A percentile compares a stretch with the other conserved stretches of the same genome.
Conservation (phyloP, 371 early-diverging fungal genomes). For the Circinella umbellata region DNA sequence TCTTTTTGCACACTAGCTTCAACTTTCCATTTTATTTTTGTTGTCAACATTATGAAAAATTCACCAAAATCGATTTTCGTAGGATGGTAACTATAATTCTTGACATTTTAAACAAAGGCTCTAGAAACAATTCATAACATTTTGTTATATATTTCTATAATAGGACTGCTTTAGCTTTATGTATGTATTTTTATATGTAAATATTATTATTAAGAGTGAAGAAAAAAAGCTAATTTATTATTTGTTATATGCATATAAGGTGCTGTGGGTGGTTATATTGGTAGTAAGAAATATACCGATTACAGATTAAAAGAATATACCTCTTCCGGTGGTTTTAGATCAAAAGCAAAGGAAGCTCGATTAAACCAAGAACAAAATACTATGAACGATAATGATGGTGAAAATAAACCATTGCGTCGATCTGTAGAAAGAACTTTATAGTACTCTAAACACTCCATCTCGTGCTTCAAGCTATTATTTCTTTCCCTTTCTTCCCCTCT, state of each 20-base stretch:
- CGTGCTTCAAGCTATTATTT: background rate
- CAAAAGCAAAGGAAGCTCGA: background rate
- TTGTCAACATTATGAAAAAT: conserved; percentile 23
- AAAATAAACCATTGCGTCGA: conserved; percentile 24
- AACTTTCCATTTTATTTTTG: no score
- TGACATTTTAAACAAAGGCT: background rate
- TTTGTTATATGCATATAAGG: conserved; percentile 1
- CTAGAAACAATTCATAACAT: background rate
- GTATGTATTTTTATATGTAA: conserved; percentile 13
- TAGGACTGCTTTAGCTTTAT: conserved; percentile 22
- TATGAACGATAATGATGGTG: background rate
- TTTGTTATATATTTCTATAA: background rate
- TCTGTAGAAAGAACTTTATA: conserved; percentile 24
- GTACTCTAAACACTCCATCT: no score
- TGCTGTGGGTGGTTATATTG: conserved; percentile 29
- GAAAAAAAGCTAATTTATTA: no score
- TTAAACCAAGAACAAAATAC: conserved; percentile 1
- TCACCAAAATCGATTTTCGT: conserved; percentile 23
- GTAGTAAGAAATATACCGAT: conserved; percentile 27
- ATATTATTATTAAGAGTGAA: background rate
- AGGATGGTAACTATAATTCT: conserved; percentile 18
- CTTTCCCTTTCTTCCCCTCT: background rate
- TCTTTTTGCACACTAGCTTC: no score
- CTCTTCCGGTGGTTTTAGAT: conserved; percentile 16
- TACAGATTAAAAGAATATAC: conserved; percentile 23